Percentiles rank a stretch among this genome's conserved stretches.
Evolutionary conservation across 345 rosid genomes (phyloP).

Genomic region (Zanthoxylum bungeanum): DNA sequence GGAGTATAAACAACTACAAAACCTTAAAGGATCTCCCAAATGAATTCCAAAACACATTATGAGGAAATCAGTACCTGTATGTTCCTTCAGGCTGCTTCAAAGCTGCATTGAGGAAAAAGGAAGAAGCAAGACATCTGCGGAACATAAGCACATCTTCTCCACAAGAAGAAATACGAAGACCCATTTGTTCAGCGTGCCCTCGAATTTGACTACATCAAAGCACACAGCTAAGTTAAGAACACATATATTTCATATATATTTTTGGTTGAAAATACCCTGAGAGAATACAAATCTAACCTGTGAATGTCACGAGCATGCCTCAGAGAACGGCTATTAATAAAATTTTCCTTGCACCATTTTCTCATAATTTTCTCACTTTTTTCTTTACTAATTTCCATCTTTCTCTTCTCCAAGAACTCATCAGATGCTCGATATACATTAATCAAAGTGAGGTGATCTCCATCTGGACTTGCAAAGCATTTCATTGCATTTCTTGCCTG

Average conservation of each 20-base stretch:
- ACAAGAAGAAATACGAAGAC: constrained; percentile 67
- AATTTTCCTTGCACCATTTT: constrained; percentile 93
- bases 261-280: neutral
- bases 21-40: neutral
- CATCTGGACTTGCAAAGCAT: constrained; percentile 81
- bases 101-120: constrained; percentile 95
- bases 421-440: constrained; percentile 72
- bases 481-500: constrained; percentile 76
- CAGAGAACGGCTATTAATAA: constrained; percentile 67
- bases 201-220: constrained; percentile 68
- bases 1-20: neutral
- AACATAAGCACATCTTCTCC: constrained; percentile 77
- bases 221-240: constrained; percentile 4
- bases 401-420: constrained; percentile 65
- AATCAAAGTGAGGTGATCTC: constrained; percentile 83
- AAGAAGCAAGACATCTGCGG: constrained; percentile 85
- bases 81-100: constrained; percentile 81
- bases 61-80: constrained; percentile 52
- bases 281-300: constrained; percentile 38
- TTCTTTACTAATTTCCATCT: constrained; percentile 27
- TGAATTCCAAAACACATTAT: neutral
- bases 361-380: constrained; percentile 57
- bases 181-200: constrained; percentile 72
- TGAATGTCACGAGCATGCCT: constrained; percentile 81
- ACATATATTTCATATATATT: neutral